Base-by-base conservation (phyloP, 345 rosid genomes). In the Lenwebbia sp. region DNA sequence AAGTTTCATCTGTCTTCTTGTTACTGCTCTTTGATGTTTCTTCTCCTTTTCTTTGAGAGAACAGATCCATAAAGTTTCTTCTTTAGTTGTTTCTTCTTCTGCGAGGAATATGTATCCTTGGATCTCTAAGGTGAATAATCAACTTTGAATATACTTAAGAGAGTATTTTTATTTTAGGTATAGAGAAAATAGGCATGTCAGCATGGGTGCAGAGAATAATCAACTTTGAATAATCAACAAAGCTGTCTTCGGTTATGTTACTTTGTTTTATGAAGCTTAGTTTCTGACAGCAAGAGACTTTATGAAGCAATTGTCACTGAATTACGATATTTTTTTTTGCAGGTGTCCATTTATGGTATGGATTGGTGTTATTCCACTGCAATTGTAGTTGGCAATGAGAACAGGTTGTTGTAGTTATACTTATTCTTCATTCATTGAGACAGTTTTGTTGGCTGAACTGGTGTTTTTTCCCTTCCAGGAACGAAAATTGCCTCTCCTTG, bases 121-220 rank as follows among this genome's bases (percentile, higher is more conserved):
- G 23, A 65, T 17, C 17, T 65, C 41, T 65, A 30, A 65, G 76
- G 30, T 8, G 41, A 1, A 65, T 65, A 33, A 33, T 17, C 44
- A 30, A 65, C 23, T 65, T 21, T 15, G 76, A 30, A 65, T 65
- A 30, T 65, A 30, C 41, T 30, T 14, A 62, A 62, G 2, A 14
- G 40, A 28, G 30, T 15, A 22, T 85, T 78, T 47, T 84, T 87
- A 60, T 51, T 90, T 87, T 91, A 96, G 98, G 90, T 95, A 97
- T 89, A 95, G 90, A 87, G 94, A 95, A 49, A 95, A 97, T 87
- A 97, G 98, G 52, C 96, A 95, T 92, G 97, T 97, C 74, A 95
- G 99, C 89, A 95, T 95, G 98, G 99, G 99, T 65, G 98, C 98
- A 26, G 99, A 97, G 93, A 97, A n/a, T n/a, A n/a, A n/a, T n/a